Evolutionary conservation across 306 rosid species (phyloP), one percentile per base, ranked within the genome.

Genomic region (Cyamopsis tetragonoloba): DNA sequence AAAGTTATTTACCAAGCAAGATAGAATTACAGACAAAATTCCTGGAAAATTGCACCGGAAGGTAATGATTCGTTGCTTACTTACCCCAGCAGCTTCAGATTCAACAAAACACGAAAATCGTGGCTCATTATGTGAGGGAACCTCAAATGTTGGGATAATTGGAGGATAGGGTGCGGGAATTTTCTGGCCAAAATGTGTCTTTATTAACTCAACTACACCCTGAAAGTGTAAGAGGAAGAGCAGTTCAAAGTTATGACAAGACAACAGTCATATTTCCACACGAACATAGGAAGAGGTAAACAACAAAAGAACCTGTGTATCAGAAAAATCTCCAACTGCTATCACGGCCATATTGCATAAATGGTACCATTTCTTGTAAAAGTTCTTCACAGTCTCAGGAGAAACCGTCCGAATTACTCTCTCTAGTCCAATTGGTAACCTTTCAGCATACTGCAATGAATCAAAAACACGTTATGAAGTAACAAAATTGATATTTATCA

Each of bases 61-160:
- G 37, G 61, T 24, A 55, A 77, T 31, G 68, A 78, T 26, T 62
- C 3, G 57, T 75, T 67, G 59, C 70, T 50, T 76, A 89, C 95
- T 89, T 81, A 92, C 98, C 96, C 96, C 96, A 31, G 93, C 87
- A 62, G 96, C 93, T 77, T 89, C 98, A 75, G 98, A 92, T 86
- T 92, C 98, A 70, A 88, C 83, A 80, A 86, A 92, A 81, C 96
- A 86, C 38, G 98, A 92, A 83, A 84, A 86, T 0, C 96, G 79
- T 38, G 98, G 96, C 65, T 89, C 91, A 20, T 86, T 85, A 64
- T 89, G 98, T 58, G 91, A 81, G 76, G 91, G 96, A 76, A 89
- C 86, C 39, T 72, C 78, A 80, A 84, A 86, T 73, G 48, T 69
- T 70, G 96, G 93, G 60, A 88, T 70, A 42, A 63, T 46, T 57